phyloP scores from a whole-genome alignment of 2,329 filamentous ascomycete genomes.

The Hypoxylon sp. region DNA sequence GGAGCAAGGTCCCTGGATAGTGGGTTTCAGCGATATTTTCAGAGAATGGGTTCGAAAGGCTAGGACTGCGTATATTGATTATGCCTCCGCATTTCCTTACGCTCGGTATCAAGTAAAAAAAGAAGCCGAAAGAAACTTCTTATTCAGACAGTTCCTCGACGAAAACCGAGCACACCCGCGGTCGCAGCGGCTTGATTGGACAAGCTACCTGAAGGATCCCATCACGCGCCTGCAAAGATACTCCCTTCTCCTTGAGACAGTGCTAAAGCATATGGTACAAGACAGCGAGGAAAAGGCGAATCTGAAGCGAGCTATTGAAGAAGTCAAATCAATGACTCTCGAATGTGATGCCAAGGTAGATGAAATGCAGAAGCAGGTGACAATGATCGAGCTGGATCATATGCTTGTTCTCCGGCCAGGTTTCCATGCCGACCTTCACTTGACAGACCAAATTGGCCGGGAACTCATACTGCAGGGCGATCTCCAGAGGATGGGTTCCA shows the following conservation, averaged over 20 bases:
- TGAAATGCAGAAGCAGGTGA: constrained; percentile 91
- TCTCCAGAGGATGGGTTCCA: constrained; percentile 87
- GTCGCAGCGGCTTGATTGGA: constrained; percentile 89
- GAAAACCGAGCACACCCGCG: constrained; percentile 81
- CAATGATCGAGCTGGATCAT: constrained; percentile 83
- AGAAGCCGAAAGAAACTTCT: constrained; percentile 84
- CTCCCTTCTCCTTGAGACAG: constrained; percentile 82
- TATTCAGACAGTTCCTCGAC: constrained; percentile 89
- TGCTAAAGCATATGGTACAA: constrained; percentile 83
- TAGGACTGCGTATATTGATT: constrained; percentile 88
- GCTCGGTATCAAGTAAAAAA: constrained; percentile 86
- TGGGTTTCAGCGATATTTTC: constrained; percentile 96
- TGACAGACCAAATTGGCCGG: constrained; percentile 87
- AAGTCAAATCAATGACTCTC: constrained; percentile 88
- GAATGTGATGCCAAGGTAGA: constrained; percentile 95
- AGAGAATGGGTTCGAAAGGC: constrained; percentile 98
- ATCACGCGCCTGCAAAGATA: constrained; percentile 95
- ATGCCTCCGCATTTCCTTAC: constrained; percentile 87
- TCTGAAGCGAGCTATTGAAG: constrained; percentile 84
- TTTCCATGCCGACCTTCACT: constrained; percentile 89
- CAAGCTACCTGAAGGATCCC: constrained; percentile 91
- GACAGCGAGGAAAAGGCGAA: constrained; percentile 94
- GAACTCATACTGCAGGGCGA: constrained; percentile 92
- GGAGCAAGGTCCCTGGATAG: constrained; percentile 94
- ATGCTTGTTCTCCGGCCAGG: constrained; percentile 88